Conservation (phyloP, 2,329 filamentous ascomycete genomes). For the Periconia sp. region DNA sequence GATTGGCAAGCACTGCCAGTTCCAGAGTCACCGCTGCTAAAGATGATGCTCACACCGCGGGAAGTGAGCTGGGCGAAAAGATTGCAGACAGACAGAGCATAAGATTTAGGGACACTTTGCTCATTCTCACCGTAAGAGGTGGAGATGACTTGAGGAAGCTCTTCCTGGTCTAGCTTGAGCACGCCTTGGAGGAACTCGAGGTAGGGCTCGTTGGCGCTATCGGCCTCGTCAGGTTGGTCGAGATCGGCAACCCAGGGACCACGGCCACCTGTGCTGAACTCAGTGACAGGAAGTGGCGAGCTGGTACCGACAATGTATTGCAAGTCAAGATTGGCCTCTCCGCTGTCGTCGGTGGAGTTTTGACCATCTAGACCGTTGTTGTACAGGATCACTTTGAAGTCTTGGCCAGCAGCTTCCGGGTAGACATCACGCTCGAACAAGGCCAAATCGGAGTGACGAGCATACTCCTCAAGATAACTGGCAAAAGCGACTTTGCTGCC, state of each 20-base stretch:
- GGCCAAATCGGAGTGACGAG: slow-evolving; percentile 51
- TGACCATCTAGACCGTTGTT: slow-evolving; percentile 28
- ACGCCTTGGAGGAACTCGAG: slow-evolving; percentile 62
- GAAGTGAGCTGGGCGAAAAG: slow-evolving; percentile 65
- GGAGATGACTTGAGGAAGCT: slow-evolving; percentile 63
- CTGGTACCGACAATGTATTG: slow-evolving; percentile 61
- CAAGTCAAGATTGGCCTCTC: slow-evolving; percentile 65
- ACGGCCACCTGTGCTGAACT: slow-evolving; percentile 62
- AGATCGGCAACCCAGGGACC: slow-evolving; percentile 55
- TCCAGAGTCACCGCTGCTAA: slow-evolving; percentile 63
- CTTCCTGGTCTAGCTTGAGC: slow-evolving; percentile 52
- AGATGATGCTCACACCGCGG: slow-evolving; percentile 64
- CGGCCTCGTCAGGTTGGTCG: slow-evolving; percentile 40
- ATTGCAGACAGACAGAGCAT: slow-evolving; percentile 64
- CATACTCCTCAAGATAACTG: slow-evolving; percentile 56
- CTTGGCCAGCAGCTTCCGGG: slow-evolving; percentile 31
- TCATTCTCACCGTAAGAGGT: slow-evolving; percentile 70
- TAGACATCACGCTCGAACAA: slow-evolving; percentile 45
- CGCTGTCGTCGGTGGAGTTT: slow-evolving; percentile 21
- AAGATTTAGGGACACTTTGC: slow-evolving; percentile 62
- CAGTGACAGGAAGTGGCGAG: slow-evolving; percentile 55
- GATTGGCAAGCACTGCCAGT: slow-evolving; percentile 56
- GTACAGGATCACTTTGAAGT: slow-evolving; percentile 32
- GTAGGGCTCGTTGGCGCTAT: slow-evolving; percentile 67
- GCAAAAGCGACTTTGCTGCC: slow-evolving; percentile 56